Evolutionary conservation across 208 protist species (phyloP).

Genomic region (Leishmania guyanensis): DNA sequence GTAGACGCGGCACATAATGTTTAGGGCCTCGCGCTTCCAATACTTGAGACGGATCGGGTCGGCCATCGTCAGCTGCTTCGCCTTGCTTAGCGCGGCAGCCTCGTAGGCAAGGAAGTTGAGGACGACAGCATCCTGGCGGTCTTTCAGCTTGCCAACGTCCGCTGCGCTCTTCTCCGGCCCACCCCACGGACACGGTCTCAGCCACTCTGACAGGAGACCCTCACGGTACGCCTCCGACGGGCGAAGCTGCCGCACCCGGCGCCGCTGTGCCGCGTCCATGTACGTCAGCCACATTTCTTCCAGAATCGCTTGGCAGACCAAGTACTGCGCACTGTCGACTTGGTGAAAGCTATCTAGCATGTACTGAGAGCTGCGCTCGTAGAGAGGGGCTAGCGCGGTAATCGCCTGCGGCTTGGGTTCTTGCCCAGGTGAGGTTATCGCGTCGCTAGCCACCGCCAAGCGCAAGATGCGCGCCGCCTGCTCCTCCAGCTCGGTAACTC

Average conservation of each 20-base stretch:
- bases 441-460: constrained; percentile 1
- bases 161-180: background rate
- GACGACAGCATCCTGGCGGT: constrained; percentile 1
- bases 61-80: constrained; percentile 46
- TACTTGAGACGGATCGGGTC: constrained; percentile 77
- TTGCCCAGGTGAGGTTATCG: background rate
- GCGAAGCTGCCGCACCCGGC: constrained; percentile 24
- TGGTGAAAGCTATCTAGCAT: constrained; percentile 73
- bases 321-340: constrained; percentile 54
- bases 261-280: constrained; percentile 32
- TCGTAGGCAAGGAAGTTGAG: constrained; percentile 51
- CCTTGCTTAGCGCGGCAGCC: constrained; percentile 49
- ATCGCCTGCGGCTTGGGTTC: constrained; percentile 2
- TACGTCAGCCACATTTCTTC: constrained; percentile 68
- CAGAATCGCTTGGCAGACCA: constrained; percentile 44
- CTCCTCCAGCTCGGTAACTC: constrained; percentile 34
- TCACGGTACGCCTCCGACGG: constrained; percentile 45
- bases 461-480: constrained; percentile 24
- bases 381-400: constrained; percentile 25
- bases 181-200: constrained; percentile 16
- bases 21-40: constrained; percentile 63
- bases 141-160: background rate
- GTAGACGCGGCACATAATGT: constrained; percentile 66
- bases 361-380: constrained; percentile 47
- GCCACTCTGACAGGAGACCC: constrained; percentile 31